Conservation (phyloP, 2,329 filamentous ascomycete genomes). For the Apiospora rasikravindrae region DNA sequence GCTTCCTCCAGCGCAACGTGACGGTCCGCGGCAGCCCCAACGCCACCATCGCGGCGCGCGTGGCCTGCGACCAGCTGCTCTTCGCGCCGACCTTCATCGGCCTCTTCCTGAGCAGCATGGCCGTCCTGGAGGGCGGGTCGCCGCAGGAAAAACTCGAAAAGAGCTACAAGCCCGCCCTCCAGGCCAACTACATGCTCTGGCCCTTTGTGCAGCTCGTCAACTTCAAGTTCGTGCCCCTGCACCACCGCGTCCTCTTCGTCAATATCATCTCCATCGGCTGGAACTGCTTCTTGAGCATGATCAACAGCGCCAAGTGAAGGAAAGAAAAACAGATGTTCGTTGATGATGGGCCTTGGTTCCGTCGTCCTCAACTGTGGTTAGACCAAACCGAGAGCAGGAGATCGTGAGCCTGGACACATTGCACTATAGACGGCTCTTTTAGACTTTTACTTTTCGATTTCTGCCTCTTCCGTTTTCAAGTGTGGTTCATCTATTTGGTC, state of each 20-base stretch:
- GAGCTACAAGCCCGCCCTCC: constrained; percentile 74
- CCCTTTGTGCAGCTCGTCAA: constrained; percentile 84
- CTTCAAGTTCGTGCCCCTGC: constrained; percentile 84
- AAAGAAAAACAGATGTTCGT: not conserved
- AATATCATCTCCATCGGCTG: constrained; percentile 77
- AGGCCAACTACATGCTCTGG: constrained; percentile 89
- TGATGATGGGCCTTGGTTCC: not conserved
- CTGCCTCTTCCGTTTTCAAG: no score
- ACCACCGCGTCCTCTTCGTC: constrained; percentile 84
- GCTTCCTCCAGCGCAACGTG: constrained; percentile 75
- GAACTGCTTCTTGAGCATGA: constrained; percentile 68
- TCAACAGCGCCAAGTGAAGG: constrained; percentile 51
- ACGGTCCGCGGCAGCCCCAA: constrained; percentile 69
- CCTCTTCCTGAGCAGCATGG: constrained; percentile 84
- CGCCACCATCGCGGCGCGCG: constrained; percentile 76
- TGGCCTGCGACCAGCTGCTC: constrained; percentile 78
- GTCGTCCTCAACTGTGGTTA: not conserved
- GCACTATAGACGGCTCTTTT: constrained; percentile 15
- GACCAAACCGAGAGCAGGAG: not conserved
- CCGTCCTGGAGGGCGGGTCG: constrained; percentile 72
- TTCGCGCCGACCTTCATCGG: constrained; percentile 87
- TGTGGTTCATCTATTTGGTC: not conserved
- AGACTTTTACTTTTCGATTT: not conserved
- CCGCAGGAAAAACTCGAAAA: constrained; percentile 70
- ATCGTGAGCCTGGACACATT: constrained; percentile 7